Percentiles rank a stretch among this genome's conserved stretches.
These are phyloP conservation scores for Ilyonectria sp. DNA, from an alignment of 2,329 filamentous ascomycete species.

Conservation along the genomic window DNA sequence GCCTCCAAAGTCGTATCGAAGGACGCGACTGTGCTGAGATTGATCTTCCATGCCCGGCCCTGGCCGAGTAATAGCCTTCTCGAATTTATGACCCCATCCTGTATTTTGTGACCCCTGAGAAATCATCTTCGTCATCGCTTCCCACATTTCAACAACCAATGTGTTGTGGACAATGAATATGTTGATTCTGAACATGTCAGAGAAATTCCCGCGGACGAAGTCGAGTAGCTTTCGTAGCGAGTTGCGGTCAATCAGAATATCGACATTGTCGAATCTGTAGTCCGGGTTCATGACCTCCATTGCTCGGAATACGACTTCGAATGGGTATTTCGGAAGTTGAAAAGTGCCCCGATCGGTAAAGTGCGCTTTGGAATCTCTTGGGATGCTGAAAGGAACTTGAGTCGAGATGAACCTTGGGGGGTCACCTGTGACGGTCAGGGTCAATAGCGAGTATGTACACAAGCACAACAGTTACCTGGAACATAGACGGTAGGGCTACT, in stretches of 20 bases:
- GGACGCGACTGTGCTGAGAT: constrained; percentile 34
- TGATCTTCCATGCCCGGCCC: constrained; percentile 9
- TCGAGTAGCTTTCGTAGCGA: constrained; percentile 42
- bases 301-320: constrained; percentile 50
- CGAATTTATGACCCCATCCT: constrained; percentile 34
- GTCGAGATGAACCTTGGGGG: neutral
- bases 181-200: constrained; percentile 39
- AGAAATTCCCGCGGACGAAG: constrained; percentile 35
- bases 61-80: constrained; percentile 27
- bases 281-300: constrained; percentile 40
- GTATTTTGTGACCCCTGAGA: neutral
- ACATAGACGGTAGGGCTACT: constrained; percentile 21
- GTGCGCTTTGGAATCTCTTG: constrained; percentile 12
- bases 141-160: constrained; percentile 35
- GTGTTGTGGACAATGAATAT: constrained; percentile 29
- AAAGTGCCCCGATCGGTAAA: constrained; percentile 35
- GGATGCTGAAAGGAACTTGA: constrained; percentile 16
- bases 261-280: constrained; percentile 46
- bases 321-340: constrained; percentile 40
- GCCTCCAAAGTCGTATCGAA: constrained; percentile 37
- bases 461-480: constrained; percentile 15
- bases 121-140: neutral
- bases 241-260: constrained; percentile 50
- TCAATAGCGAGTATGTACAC: accelerated
- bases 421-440: constrained; percentile 18